phyloP scores from a whole-genome alignment of 2,329 filamentous ascomycete genomes.

The Aspergillus nomiae region DNA sequence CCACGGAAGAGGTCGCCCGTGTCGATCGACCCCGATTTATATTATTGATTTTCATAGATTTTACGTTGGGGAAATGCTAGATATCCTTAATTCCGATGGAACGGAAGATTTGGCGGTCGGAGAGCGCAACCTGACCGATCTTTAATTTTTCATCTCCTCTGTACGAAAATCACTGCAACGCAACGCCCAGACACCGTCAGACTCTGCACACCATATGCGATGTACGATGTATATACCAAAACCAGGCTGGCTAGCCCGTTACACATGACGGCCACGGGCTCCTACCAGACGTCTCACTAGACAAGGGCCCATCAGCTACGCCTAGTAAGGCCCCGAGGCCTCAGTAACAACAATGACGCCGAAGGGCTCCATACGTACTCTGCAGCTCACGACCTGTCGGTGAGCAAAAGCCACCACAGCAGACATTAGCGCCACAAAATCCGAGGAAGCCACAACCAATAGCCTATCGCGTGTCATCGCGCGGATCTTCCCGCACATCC shows the following conservation, averaged over 20 bases:
- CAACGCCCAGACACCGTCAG: background rate
- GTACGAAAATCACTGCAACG: background rate
- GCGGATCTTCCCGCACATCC: conserved; percentile 19
- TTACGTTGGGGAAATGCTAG: background rate
- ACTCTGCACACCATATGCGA: too few relatives aligned
- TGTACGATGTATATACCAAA: too few relatives aligned
- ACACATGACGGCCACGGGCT: too few relatives aligned
- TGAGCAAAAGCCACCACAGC: conserved; percentile 14
- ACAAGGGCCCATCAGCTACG: too few relatives aligned
- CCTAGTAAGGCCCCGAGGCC: too few relatives aligned
- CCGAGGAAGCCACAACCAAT: conserved; percentile 21
- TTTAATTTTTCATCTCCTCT: background rate
- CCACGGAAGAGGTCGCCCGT: background rate
- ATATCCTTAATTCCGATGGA: background rate
- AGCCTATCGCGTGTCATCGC: conserved; percentile 19
- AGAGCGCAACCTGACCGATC: background rate
- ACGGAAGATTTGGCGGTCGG: background rate
- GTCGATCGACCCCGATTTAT: background rate
- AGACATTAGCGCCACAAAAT: conserved; percentile 21
- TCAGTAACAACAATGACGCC: too few relatives aligned
- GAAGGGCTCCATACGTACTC: too few relatives aligned
- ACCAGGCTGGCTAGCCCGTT: too few relatives aligned
- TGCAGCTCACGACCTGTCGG: conserved; percentile 18
- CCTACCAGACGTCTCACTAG: too few relatives aligned
- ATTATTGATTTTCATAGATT: background rate